Evolutionary conservation across 176 grass and related monocot species (phyloP).

Genomic region (Secale cereale): DNA sequence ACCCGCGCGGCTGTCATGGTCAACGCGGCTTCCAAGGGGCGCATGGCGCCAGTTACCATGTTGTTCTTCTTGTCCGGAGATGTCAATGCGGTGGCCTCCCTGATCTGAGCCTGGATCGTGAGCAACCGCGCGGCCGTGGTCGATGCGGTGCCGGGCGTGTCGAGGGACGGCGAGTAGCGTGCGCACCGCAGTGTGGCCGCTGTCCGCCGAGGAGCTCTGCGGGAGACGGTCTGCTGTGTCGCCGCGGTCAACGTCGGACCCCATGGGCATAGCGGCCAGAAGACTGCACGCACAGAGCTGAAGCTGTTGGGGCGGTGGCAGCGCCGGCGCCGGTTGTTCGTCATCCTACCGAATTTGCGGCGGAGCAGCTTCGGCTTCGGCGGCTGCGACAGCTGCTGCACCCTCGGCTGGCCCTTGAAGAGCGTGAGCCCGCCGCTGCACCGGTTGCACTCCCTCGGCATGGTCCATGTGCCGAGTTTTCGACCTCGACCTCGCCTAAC

Average conservation of each 20-base stretch:
- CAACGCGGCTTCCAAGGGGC: background rate
- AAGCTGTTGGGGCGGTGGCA: constrained; percentile 36
- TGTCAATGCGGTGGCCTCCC: background rate
- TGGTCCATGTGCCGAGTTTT: background rate
- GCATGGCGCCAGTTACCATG: background rate
- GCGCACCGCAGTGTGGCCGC: no score
- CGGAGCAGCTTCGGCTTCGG: no score
- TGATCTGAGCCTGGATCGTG: constrained; percentile 20
- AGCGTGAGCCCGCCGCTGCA: constrained; percentile 18
- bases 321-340: background rate
- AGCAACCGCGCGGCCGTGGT: constrained; percentile 14
- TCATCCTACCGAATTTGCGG: constrained; percentile 34
- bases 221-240: no score
- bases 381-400: constrained; percentile 15
- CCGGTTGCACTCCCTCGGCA: constrained; percentile 41
- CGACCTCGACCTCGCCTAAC: no score
- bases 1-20: no score
- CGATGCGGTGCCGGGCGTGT: background rate
- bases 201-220: background rate
- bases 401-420: constrained; percentile 41
- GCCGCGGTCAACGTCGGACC: no score
- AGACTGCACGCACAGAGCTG: constrained; percentile 64
- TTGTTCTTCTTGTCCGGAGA: background rate
- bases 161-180: no score
- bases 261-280: constrained; percentile 84